phyloP scores from a whole-genome alignment of 2,329 filamentous ascomycete genomes.

The Pestalotiopsis sp. region DNA sequence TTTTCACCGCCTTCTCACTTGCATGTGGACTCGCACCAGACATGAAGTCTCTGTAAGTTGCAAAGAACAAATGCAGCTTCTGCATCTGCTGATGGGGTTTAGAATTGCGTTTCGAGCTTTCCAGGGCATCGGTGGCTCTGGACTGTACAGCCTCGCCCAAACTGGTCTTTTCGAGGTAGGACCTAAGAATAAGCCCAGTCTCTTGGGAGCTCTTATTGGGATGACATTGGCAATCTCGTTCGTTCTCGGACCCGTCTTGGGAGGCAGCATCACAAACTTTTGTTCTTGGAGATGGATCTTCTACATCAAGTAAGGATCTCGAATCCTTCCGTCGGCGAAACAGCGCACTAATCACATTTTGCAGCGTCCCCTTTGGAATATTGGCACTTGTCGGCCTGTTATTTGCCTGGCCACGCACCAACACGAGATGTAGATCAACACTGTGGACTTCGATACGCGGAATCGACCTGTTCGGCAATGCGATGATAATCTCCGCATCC shows the following conservation, averaged over 20 bases:
- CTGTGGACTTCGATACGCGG: conserved; percentile 46
- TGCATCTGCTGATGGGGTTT: background rate
- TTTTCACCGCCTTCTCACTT: conserved; percentile 59
- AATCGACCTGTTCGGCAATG: conserved; percentile 56
- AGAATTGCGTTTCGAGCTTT: conserved; percentile 63
- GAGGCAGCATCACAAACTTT: conserved; percentile 56
- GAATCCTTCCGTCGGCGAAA: background rate
- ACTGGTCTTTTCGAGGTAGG: conserved; percentile 61
- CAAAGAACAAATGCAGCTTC: too few species aligned
- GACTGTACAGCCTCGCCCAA: conserved; percentile 63
- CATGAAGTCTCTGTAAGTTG: conserved; percentile 54
- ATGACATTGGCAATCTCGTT: conserved; percentile 60
- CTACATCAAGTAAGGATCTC: conserved; percentile 57
- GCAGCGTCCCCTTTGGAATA: conserved; percentile 52
- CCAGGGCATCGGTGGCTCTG: conserved; percentile 64
- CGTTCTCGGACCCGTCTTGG: conserved; percentile 60
- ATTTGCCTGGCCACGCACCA: conserved; percentile 47
- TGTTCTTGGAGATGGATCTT: conserved; percentile 64
- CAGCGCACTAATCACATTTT: conserved; percentile 16
- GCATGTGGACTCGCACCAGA: conserved; percentile 53
- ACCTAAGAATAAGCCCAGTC: conserved; percentile 52
- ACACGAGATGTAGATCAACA: conserved; percentile 34
- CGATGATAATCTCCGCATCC: conserved; percentile 53
- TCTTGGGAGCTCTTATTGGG: conserved; percentile 59
- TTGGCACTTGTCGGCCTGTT: conserved; percentile 49